A percentile compares a stretch with the other conserved stretches of the same genome.
Evolutionary conservation across 2,329 filamentous ascomycete species (phyloP).

Genomic region (Xenosphaeropsis pyriputrescens): DNA sequence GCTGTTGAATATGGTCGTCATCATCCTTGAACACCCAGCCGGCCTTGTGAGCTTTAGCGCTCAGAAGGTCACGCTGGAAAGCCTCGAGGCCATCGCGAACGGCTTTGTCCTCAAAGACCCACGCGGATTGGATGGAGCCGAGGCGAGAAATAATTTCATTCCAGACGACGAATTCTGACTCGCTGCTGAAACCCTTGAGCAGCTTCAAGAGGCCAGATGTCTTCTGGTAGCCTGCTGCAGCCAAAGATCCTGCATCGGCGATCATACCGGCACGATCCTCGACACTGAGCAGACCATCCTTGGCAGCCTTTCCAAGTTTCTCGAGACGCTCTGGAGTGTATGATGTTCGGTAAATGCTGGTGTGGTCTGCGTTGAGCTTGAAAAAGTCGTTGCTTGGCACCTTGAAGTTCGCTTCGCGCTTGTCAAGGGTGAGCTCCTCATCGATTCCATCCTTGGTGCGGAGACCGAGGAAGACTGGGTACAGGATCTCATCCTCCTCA

Average conservation of each 20-base stretch:
- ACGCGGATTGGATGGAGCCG: slow-evolving; percentile 65
- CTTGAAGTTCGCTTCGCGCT: slow-evolving; percentile 65
- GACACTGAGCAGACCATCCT: slow-evolving; percentile 63
- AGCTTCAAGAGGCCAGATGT: slow-evolving; percentile 80
- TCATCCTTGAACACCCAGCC: slow-evolving; percentile 78
- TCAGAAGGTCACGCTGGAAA: slow-evolving; percentile 69
- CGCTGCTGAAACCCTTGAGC: slow-evolving; percentile 71
- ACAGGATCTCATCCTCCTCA: slow-evolving; percentile 78
- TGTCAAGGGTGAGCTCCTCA: slow-evolving; percentile 53
- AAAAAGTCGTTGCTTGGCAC: slow-evolving; percentile 74
- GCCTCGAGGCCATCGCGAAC: slow-evolving; percentile 63
- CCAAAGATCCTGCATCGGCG: slow-evolving; percentile 79
- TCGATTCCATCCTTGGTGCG: slow-evolving; percentile 74
- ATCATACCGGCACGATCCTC: slow-evolving; percentile 94
- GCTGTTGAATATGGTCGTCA: slow-evolving; percentile 81
- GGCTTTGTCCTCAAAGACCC: slow-evolving; percentile 72
- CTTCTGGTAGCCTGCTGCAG: slow-evolving; percentile 83
- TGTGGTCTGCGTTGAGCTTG: slow-evolving; percentile 94
- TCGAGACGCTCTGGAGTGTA: slow-evolving; percentile 72
- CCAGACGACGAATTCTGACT: slow-evolving; percentile 89
- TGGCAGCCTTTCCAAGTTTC: slow-evolving; percentile 80
- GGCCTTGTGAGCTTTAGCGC: slow-evolving; percentile 67
- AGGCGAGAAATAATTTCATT: slow-evolving; percentile 76
- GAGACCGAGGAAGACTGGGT: slow-evolving; percentile 78
- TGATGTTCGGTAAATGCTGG: slow-evolving; percentile 79